Base-by-base conservation (phyloP, 108 stramenopile genomes). In the Fragilaria radians region DNA sequence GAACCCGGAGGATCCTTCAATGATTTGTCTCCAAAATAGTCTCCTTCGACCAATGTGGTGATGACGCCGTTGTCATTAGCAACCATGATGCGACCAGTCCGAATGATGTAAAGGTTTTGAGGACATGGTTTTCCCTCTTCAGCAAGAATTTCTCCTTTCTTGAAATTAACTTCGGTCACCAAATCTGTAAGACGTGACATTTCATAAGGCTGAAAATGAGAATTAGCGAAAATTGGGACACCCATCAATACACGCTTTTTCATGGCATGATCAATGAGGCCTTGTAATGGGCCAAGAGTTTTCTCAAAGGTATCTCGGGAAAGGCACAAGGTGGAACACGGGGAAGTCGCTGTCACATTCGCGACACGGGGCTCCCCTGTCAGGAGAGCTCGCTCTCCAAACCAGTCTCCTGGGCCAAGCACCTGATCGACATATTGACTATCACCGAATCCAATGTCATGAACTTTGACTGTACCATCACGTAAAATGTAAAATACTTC, bases 331-430 rank as follows among this genome's bases (percentile, higher is more conserved):
- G 62, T 73, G 25, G 78, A 79, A 64, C 52, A 73, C 22, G 50
- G 57, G 33, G 52, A 32, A 30, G 74, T 62, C 1, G 78, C 72
- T 9, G 74, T 70, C 25, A 81, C 73, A 55, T 83, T 87, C 31
- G 91, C 91, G n/a, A 76, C 73, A 57, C 97, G 90, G 0, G 95
- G 94, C 58, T 96, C 96, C 33, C 96, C 95, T 5, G 93, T 95
- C 47, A 97, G 82, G 23, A 99, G 79, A 26, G 98, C 98, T 28
- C 94, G 83, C 66, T 99, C 97, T 26, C 97, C 97, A 64, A 98
- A 98, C 69, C 79, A 95, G 64, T 96, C 94, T 28, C 97, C 95
- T 22, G 86, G 74, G 58, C 86, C 67, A 61, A 86, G 55, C 67
- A 82, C 61, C 72, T 82, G 70, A 77, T 91, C 70, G 32, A 86